Evolutionary conservation across 2,329 filamentous ascomycete species (phyloP).

Genomic region (Colletotrichum phormii): DNA sequence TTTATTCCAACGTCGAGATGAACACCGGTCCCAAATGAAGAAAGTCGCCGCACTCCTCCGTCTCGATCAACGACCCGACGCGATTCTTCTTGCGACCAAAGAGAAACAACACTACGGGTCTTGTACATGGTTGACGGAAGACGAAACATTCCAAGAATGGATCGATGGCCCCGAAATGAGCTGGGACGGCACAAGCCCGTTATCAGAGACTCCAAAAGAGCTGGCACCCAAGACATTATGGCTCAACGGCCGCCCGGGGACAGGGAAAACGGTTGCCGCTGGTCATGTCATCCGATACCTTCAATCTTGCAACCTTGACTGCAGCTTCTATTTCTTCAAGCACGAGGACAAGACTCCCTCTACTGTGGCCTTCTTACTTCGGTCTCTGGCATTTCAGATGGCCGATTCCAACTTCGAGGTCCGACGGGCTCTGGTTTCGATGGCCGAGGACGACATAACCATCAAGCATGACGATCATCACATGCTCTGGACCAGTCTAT

Average conservation of each 20-base stretch:
- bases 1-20: background rate
- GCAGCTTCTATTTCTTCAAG: conserved; percentile 43
- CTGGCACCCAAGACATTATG: background rate
- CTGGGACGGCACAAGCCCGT: background rate
- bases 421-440: background rate
- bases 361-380: background rate
- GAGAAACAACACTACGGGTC: background rate
- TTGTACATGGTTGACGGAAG: background rate
- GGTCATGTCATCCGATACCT: conserved; percentile 42
- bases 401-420: background rate
- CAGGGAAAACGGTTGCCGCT: conserved; percentile 43
- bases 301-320: conserved; percentile 39
- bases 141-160: background rate
- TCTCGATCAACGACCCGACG: background rate
- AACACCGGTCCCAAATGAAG: background rate
- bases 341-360: background rate
- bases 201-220: background rate
- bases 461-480: background rate
- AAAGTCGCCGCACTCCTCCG: background rate
- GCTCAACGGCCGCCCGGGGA: conserved; percentile 43
- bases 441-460: background rate
- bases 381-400: background rate
- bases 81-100: background rate
- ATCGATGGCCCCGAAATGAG: background rate
- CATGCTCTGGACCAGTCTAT: background rate